phyloP scores from a whole-genome alignment of 495 filamentous ascomycete genomes.

The Aspergillus cavernicola region DNA sequence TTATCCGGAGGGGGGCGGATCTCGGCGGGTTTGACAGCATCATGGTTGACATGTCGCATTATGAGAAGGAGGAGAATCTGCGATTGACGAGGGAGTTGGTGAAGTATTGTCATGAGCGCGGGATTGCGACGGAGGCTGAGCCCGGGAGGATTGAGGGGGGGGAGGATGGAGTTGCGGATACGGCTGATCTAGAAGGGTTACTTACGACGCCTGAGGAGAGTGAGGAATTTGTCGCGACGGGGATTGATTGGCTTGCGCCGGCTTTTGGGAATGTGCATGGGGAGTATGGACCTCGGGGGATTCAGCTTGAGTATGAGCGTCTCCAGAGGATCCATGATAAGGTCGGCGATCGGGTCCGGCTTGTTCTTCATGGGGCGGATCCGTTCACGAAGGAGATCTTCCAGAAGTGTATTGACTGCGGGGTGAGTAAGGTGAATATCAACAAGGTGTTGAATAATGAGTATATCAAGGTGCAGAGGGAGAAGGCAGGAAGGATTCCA shows the following conservation, averaged over 20 bases:
- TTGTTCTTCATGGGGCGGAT: conserved; percentile 79
- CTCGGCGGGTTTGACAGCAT: conserved; percentile 71
- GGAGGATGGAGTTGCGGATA: conserved; percentile 78
- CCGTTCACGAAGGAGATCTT: conserved; percentile 69
- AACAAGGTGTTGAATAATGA: conserved; percentile 77
- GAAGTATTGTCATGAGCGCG: conserved; percentile 66
- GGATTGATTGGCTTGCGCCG: conserved; percentile 79
- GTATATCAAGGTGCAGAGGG: conserved; percentile 60
- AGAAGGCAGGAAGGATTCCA: conserved; percentile 61
- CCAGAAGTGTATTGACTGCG: conserved; percentile 61
- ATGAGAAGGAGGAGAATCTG: conserved; percentile 80
- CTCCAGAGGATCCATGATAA: conserved; percentile 58
- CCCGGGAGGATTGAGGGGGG: conserved; percentile 80
- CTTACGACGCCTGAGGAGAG: conserved; percentile 78
- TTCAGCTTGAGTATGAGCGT: conserved; percentile 69
- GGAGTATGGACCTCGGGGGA: conserved; percentile 70
- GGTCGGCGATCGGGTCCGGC: conserved; percentile 57
- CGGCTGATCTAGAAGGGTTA: conserved; percentile 66
- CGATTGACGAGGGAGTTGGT: conserved; percentile 66
- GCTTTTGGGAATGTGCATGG: conserved; percentile 88
- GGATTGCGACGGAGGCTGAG: conserved; percentile 77
- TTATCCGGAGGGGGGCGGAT: conserved; percentile 63
- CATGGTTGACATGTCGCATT: conserved; percentile 81
- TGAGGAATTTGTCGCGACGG: conserved; percentile 69
- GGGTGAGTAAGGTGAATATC: conserved; percentile 77